phyloP scores from a whole-genome alignment of 805 yeast genomes.

The Metschnikowia cerradonensis region DNA sequence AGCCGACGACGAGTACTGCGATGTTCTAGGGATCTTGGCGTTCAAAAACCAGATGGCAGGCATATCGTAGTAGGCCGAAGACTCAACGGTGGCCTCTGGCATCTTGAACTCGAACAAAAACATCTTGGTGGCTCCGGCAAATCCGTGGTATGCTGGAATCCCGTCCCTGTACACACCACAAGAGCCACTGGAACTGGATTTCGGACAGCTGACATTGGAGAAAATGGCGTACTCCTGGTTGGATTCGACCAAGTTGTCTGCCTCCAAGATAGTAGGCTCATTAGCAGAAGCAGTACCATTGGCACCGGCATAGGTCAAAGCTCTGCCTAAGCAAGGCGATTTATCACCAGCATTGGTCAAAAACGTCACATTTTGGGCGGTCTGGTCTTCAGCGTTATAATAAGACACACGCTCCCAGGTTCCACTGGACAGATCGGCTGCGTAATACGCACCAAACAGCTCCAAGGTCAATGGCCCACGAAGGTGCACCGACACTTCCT shows the following conservation, averaged over 20 bases:
- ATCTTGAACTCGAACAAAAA: constrained; percentile 66
- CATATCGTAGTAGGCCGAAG: constrained; percentile 46
- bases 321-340: constrained; percentile 65
- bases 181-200: constrained; percentile 49
- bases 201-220: constrained; percentile 55
- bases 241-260: constrained; percentile 49
- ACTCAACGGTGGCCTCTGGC: constrained; percentile 50
- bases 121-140: constrained; percentile 62
- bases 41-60: constrained; percentile 78
- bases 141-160: constrained; percentile 73
- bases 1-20: constrained; percentile 59
- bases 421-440: constrained; percentile 34
- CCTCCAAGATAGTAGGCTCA: constrained; percentile 44
- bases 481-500: constrained; percentile 70
- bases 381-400: constrained; percentile 47
- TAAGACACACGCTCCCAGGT: constrained; percentile 60
- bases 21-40: constrained; percentile 68
- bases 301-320: constrained; percentile 55
- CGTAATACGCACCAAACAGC: constrained; percentile 59
- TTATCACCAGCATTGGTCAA: constrained; percentile 58
- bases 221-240: constrained; percentile 58
- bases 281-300: constrained; percentile 52
- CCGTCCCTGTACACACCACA: constrained; percentile 78
- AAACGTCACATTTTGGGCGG: constrained; percentile 63
- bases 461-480: constrained; percentile 67